phyloP scores from a whole-genome alignment of 805 yeast genomes.

The Isabelozyma pseudorhagii region DNA sequence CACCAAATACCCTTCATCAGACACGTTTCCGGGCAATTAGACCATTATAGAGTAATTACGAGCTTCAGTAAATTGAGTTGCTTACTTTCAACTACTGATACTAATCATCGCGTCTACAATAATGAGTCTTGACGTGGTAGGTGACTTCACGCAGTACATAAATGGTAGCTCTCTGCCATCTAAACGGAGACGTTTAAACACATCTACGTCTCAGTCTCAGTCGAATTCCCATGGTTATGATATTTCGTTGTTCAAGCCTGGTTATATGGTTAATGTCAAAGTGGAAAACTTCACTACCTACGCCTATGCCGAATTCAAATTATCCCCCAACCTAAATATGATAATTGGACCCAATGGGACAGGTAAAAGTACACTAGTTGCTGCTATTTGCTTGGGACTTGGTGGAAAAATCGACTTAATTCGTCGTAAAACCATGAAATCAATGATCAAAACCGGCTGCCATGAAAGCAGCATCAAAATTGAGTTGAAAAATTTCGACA shows the following conservation, averaged over 20 bases:
- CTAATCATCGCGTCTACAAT: background rate
- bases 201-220: background rate
- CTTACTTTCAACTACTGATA: too few species aligned
- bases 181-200: background rate
- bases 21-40: too few species aligned
- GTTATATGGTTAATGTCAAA: constrained; percentile 48
- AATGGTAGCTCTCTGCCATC: background rate
- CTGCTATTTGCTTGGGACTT: constrained; percentile 87
- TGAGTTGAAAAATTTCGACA: constrained; percentile 40
- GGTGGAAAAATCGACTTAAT: constrained; percentile 75
- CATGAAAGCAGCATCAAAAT: constrained; percentile 46
- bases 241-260: constrained; percentile 28
- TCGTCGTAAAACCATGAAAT: constrained; percentile 64
- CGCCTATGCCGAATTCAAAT: constrained; percentile 61
- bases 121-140: background rate
- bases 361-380: constrained; percentile 89
- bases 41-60: too few species aligned
- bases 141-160: background rate
- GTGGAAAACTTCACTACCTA: constrained; percentile 69
- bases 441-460: constrained; percentile 72
- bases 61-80: too few species aligned
- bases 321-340: constrained; percentile 84
- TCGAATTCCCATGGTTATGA: background rate
- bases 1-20: too few species aligned
- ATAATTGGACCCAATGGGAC: constrained; percentile 96